These are phyloP conservation scores for Neonectria hederae DNA, from an alignment of 2,329 filamentous ascomycete genomes.

Conservation along the genomic window DNA sequence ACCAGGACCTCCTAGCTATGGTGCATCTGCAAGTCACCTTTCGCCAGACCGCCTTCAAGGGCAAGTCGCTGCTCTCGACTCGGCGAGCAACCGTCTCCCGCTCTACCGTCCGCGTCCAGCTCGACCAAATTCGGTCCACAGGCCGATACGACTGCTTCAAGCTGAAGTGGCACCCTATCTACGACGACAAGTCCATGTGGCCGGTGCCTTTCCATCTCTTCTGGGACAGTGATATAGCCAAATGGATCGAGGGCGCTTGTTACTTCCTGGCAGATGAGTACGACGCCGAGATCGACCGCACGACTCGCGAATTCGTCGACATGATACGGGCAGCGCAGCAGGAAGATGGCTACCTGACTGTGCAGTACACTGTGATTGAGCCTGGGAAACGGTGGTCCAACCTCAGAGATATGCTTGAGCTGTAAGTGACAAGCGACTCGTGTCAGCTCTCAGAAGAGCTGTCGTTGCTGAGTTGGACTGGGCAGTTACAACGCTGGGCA, in stretches of 20 bases:
- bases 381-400: slow-evolving; percentile 66
- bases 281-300: slow-evolving; percentile 24
- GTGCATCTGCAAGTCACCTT: slow-evolving; percentile 50
- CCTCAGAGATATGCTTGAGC: slow-evolving; percentile 68
- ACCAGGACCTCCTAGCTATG: slow-evolving; percentile 28
- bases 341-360: slow-evolving; percentile 69
- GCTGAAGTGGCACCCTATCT: slow-evolving; percentile 64
- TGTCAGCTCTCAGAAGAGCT: neutral
- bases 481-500: slow-evolving; percentile 67
- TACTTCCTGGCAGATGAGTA: slow-evolving; percentile 12
- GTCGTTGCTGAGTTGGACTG: neutral
- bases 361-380: slow-evolving; percentile 69
- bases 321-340: slow-evolving; percentile 68
- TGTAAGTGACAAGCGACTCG: slow-evolving; percentile 50
- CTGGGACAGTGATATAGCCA: slow-evolving; percentile 63
- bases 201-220: slow-evolving; percentile 68
- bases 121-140: slow-evolving; percentile 61
- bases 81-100: slow-evolving; percentile 47
- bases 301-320: slow-evolving; percentile 57
- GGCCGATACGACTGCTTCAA: slow-evolving; percentile 68
- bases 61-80: slow-evolving; percentile 47
- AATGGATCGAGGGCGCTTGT: slow-evolving; percentile 65
- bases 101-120: slow-evolving; percentile 59
- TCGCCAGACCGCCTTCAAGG: slow-evolving; percentile 48
- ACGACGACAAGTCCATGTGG: slow-evolving; percentile 60